Percentiles rank a stretch among this genome's conserved stretches.
Conservation (phyloP, 768 basidiomycete genomes). For the Suillus brevipes region DNA sequence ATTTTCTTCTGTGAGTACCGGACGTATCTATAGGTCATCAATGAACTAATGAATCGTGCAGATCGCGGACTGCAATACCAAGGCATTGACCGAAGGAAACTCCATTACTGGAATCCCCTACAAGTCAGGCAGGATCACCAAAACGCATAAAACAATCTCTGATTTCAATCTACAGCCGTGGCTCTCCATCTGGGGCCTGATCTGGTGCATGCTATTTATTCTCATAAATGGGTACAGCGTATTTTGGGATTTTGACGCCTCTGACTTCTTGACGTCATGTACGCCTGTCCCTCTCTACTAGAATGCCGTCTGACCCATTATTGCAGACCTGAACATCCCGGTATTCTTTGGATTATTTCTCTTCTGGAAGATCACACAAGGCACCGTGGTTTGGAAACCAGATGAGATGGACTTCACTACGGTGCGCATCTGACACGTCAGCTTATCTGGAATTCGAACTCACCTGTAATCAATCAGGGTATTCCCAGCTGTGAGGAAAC, state of each 20-base stretch:
- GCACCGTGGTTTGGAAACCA: constrained; percentile 46
- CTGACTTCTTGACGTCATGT: constrained; percentile 52
- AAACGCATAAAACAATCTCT: constrained; percentile 21
- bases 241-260: constrained; percentile 60
- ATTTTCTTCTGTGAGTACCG: constrained; percentile 58
- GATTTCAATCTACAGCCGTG: constrained; percentile 40
- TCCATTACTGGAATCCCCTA: constrained; percentile 58
- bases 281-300: constrained; percentile 18
- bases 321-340: constrained; percentile 34
- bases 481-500: constrained; percentile 68
- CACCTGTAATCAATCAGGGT: constrained; percentile 39
- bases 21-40: not conserved
- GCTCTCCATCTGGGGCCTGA: constrained; percentile 66
- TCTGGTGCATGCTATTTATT: constrained; percentile 62
- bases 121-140: constrained; percentile 36
- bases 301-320: not conserved
- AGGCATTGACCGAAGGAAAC: constrained; percentile 58
- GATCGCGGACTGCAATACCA: constrained; percentile 70
- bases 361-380: constrained; percentile 23
- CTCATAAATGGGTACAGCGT: constrained; percentile 56
- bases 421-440: constrained; percentile 33
- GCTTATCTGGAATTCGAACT: not conserved
- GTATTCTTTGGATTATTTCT: constrained; percentile 21
- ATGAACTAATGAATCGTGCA: constrained; percentile 25
- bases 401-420: constrained; percentile 72